Conservation (phyloP, 352 stramenopile species). For the Phytophthora pisi region DNA sequence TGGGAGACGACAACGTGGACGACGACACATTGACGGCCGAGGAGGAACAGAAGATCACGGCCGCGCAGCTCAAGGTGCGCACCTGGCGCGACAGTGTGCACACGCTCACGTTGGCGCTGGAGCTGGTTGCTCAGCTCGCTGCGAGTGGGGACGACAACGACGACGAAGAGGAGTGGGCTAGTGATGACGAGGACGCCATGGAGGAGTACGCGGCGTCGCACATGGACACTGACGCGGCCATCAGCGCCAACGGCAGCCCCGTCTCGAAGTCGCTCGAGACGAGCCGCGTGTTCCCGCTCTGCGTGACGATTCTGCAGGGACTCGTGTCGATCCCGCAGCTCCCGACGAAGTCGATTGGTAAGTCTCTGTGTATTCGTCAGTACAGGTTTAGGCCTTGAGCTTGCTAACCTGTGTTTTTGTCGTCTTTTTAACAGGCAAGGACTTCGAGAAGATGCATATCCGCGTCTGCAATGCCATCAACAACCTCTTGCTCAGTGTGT, state of each 20-base stretch:
- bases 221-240: constrained; percentile 51
- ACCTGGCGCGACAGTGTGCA: constrained; percentile 85
- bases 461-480: constrained; percentile 83
- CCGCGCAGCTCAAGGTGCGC: constrained; percentile 71
- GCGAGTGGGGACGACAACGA: constrained; percentile 61
- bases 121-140: constrained; percentile 76
- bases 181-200: constrained; percentile 90
- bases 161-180: constrained; percentile 86
- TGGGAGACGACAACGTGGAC: constrained; percentile 73
- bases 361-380: neutral
- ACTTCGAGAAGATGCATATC: constrained; percentile 86
- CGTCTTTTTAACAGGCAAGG: constrained; percentile 37
- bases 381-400: neutral
- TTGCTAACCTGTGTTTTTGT: constrained; percentile 16
- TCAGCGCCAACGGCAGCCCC: constrained; percentile 19
- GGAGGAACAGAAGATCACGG: constrained; percentile 61
- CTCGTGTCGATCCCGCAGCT: constrained; percentile 76
- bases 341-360: constrained; percentile 54
- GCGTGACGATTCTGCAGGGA: constrained; percentile 75
- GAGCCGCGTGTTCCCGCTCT: constrained; percentile 59
- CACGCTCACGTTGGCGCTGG: constrained; percentile 76
- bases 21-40: constrained; percentile 67
- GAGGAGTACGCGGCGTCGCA: constrained; percentile 72
- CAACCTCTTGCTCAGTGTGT: constrained; percentile 74
- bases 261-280: constrained; percentile 45